Base-by-base conservation (phyloP, 306 rosid species). In the Pterocarpus macrocarpus region DNA sequence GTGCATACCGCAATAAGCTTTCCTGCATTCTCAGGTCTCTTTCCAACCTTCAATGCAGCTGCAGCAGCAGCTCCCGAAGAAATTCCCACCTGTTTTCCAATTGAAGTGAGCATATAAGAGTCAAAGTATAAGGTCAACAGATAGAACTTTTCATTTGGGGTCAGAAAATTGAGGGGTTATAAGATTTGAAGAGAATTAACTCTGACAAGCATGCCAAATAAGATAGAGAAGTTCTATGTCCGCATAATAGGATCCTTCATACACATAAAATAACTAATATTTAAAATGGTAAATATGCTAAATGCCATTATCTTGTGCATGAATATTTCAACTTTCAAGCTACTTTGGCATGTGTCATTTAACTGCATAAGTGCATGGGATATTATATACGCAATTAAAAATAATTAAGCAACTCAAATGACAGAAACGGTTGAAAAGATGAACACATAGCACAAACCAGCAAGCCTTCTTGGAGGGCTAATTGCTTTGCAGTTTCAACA, bases 391-490 rank as follows among this genome's bases (percentile, higher is more conserved):
- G 8, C 47, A 43, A 43, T 5, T 43, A 55, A 50, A 55, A n/a
- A 55, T 52, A 55, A 45, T 36, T 17, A n/a, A 50, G 78, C 62
- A 80, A 71, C 66, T 59, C 53, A 73, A 45, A 81, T 73, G 36
- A 75, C 69, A 12, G 70, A 64, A 50, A 64, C 61, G 15, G 63
- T 53, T 28, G 30, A 62, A 50, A 71, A 76, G 15, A 81, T 35
- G 45, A 45, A 81, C 62, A 75, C 64, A 58, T 44, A 75, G 71
- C 56, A 82, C 96, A 76, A 81, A 95, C 99, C 96, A 95, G 79
- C 89, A 95, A 87, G 91, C 99, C 99, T 91, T 95, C 99, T 84
- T 91, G 95, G 38, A 95, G 90, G n/a, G 99, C 99, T 82, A 95
- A 44, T 88, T 95, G 95, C 87, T 90, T 95, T 43, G 99, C 94